phyloP scores from a whole-genome alignment of 73 alveolate genomes.

The Tetrahymena malaccensis region DNA sequence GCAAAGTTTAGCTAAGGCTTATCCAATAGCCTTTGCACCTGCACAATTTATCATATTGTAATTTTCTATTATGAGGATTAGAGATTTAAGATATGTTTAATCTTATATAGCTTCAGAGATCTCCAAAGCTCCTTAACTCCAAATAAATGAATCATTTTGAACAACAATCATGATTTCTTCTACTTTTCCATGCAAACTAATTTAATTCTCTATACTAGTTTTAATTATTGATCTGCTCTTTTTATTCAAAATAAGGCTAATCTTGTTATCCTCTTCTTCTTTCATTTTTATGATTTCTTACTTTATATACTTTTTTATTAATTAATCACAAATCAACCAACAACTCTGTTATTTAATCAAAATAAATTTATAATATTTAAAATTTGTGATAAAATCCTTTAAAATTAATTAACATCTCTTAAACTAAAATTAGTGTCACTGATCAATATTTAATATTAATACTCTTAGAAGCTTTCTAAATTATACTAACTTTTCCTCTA shows the following conservation, averaged over 20 bases:
- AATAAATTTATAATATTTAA: too few relatives aligned
- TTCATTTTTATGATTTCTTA: background rate
- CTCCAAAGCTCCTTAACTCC: background rate
- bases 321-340: background rate
- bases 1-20: background rate
- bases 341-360: background rate
- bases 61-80: background rate
- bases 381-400: background rate
- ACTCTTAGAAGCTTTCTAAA: too few relatives aligned
- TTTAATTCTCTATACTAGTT: background rate
- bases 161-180: background rate
- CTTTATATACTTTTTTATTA: background rate
- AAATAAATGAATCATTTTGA: background rate
- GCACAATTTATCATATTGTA: background rate
- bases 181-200: background rate
- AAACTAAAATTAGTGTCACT: background rate
- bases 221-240: background rate
- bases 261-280: background rate
- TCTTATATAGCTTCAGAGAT: background rate
- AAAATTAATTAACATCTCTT: background rate
- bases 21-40: background rate
- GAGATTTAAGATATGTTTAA: background rate
- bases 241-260: background rate
- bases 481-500: too few relatives aligned
- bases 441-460: background rate